These are phyloP conservation scores for Helianthus tuberosus DNA, from an alignment of 129 eudicot genomes.

Conservation along the genomic window DNA sequence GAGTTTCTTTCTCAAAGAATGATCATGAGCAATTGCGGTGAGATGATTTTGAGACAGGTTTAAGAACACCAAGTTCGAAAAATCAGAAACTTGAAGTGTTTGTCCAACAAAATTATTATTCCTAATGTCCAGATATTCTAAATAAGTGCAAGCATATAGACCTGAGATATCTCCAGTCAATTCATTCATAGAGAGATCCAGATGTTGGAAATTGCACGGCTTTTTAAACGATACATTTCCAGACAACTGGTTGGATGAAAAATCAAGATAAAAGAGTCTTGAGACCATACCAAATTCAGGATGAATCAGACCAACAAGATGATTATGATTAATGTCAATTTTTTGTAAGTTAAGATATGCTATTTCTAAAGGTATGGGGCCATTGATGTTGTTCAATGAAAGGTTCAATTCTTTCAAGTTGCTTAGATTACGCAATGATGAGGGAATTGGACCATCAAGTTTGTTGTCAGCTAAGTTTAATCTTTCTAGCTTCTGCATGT, in stretches of 20 bases:
- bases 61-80: background rate
- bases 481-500: background rate
- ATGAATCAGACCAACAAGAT: slow-evolving; percentile 19
- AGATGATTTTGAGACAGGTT: slow-evolving; percentile 17
- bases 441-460: slow-evolving; percentile 21
- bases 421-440: background rate
- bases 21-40: background rate
- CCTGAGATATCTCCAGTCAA: slow-evolving; percentile 11
- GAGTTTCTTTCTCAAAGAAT: background rate
- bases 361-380: slow-evolving; percentile 20
- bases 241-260: slow-evolving; percentile 25
- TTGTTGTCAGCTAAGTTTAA: slow-evolving; percentile 1
- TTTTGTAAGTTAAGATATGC: slow-evolving; percentile 2
- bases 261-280: slow-evolving; percentile 21
- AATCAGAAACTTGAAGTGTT: background rate
- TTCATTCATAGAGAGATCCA: slow-evolving; percentile 26
- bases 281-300: background rate
- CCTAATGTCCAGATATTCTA: slow-evolving; percentile 23
- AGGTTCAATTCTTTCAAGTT: background rate
- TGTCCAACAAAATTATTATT: slow-evolving; percentile 14
- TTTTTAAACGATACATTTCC: slow-evolving; percentile 3
- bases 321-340: slow-evolving; percentile 11
- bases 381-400: slow-evolving; percentile 8
- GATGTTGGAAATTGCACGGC: slow-evolving; percentile 8
- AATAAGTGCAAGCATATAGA: background rate